Base-by-base conservation (phyloP, 1,284 basidiomycete genomes). In the Trametes hirsuta region DNA sequence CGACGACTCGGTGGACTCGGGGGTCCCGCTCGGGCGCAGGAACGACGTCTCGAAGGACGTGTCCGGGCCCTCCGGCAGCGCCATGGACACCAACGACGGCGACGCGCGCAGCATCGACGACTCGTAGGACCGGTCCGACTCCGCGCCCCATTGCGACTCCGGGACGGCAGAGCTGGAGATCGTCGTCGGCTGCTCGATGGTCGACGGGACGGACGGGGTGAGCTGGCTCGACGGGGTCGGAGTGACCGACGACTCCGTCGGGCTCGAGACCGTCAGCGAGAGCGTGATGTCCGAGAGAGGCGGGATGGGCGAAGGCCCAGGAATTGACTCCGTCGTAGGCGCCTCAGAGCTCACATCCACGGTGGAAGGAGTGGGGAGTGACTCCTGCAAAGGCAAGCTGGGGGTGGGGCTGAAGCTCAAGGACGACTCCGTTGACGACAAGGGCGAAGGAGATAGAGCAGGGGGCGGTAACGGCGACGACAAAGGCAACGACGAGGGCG, bases 31-130 rank as follows among this genome's bases (percentile, higher is more conserved):
- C 6, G 78, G 78, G 12, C 79, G 66, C 37, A 80, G 63, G 63
- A 77, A 72, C 2, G 77, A 78, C 6, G 78, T 79, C 55, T 91
- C 89, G 62, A 85, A 87, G 0, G 87, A 89, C 0, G 69, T 74
- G 64, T 91, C 89, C 2, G 72, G 76, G 1, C 79, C 82, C 50
- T 90, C 87, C 1, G 79, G 81, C 30, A 88, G 68, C 0, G 81
- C 81, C 22, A 84, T 65, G 0, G 87, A 85, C 49, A 79, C 78
- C 4, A 86, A 73, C 14, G 88, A 87, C 22, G 87, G 88, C 0
- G 88, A 90, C 0, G 89, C 86, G 10, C 77, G 77, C 22, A 92
- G 75, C 15, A 87, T 73, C 0, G 87, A 87, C 0, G 88, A 89
- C 37, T 91, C 88, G 63, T 87, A 92, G 0, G 89, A 87, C 9